Conservation (phyloP, 345 rosid species). For the Turritis glabra region DNA sequence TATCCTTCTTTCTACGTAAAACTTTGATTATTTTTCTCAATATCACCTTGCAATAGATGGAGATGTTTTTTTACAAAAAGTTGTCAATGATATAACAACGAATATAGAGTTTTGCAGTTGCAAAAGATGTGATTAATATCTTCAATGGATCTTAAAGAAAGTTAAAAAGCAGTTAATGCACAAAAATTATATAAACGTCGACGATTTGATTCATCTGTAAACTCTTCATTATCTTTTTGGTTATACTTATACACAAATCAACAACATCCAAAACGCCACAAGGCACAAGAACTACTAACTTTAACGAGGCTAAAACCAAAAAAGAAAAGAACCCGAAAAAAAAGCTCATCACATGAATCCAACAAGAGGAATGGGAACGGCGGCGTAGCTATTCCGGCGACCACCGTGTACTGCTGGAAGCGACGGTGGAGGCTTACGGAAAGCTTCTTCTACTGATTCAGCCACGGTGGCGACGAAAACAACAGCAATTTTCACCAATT, state of each 20-base stretch:
- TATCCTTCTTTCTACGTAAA: not conserved
- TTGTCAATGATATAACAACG: too few relatives aligned
- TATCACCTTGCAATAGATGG: not conserved
- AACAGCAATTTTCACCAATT: conserved; percentile 44
- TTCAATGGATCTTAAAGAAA: not conserved
- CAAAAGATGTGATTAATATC: not conserved
- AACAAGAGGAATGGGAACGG: conserved; percentile 44
- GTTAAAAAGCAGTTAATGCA: not conserved
- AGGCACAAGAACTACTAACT: conserved; percentile 25
- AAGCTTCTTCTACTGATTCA: conserved; percentile 45
- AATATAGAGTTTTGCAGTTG: not conserved
- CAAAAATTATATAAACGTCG: not conserved
- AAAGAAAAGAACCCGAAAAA: not conserved
- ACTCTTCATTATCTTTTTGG: conserved; percentile 24
- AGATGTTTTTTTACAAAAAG: too few relatives aligned
- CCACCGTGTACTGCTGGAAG: conserved; percentile 13
- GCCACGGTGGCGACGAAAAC: conserved; percentile 50
- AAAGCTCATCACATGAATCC: conserved; percentile 51
- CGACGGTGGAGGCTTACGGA: conserved; percentile 23
- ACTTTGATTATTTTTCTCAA: not conserved
- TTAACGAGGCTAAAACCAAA: conserved; percentile 27
- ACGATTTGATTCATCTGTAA: conserved; percentile 29
- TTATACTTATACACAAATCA: conserved; percentile 31
- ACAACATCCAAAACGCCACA: conserved; percentile 25
- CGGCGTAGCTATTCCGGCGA: conserved; percentile 27